Base-by-base conservation (phyloP, 2,329 filamentous ascomycete species). In the Tolypocladium guangdongense region DNA sequence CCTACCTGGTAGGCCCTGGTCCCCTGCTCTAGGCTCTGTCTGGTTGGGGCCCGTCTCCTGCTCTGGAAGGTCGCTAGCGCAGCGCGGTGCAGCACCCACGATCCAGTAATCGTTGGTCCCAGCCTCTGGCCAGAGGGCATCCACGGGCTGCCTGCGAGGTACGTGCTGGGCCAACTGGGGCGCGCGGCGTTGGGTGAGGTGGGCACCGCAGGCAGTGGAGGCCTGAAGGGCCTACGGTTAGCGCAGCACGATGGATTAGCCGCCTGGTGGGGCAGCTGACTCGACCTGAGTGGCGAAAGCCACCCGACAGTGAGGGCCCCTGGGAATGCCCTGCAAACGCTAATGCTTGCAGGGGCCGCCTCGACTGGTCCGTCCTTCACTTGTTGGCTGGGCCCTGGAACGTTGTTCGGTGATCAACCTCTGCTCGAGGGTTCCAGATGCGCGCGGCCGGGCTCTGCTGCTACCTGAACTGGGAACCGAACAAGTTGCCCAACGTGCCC, bases 241-340 rank as follows among this genome's bases (percentile, higher is more conserved):
- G 52, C 46, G 39, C 32, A 52, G 54, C 5, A 24, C 24, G 51
- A 50, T 55, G 53, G 56, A 52, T 53, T 57, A 58, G 58, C 55
- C 58, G 56, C 61, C 54, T 62, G 57, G 63, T 66, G 64, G 64
- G 60, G 62, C 64, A 65, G 61, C 63, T 67, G 64, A 66, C 64
- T 66, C 37, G 52, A 32, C 52, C 62, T 58, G 55, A 58, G 63
- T 65, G 63, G 63, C 63, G 52, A 52, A 11, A 27, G n/a, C 51
- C 43, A 36, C 51, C 41, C 48, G 48, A 39, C 35, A 20, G 14
- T 14, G 36, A 50, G 47, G 47, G n/a, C 20, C 47, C 33, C 47
- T 49, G 47, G 33, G 32, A 24, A 27, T 24, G 47, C 47, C 32
- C 47, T 36, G 48, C 36, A 32, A 38, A 32, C 18, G 27, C 41